Evolutionary conservation across 2,329 filamentous ascomycete species (phyloP), one percentile per base, ranked within the genome.

Genomic region (Fusarium vanettenii): DNA sequence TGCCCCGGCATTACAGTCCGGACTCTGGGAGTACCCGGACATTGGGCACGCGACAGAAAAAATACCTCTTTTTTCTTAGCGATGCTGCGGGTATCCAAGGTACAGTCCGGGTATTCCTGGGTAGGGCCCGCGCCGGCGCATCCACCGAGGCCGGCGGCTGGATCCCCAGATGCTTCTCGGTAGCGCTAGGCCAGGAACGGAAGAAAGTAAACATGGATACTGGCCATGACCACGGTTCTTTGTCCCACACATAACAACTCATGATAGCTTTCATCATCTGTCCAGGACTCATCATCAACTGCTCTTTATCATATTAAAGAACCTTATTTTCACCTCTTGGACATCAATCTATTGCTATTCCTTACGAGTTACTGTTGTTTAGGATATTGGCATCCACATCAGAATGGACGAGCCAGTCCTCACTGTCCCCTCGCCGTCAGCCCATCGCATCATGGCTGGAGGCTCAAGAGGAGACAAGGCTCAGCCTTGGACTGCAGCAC

Each of bases 401-500:
- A 55, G 27, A 45, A 76, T 75, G 73, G 52, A 43, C 22, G 64
- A 64, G 52, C 45, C 63, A 27, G 41, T 22, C 43, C 18, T 60
- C 57, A 18, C 37, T 29, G 60, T 60, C 16, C 52, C 69, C 27
- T 68, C 67, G 10, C 66, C 67, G 22, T 71, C 75, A 61, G 74
- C 71, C 45, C 76, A 79, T 57, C 60, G 63, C 25, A 61, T 73
- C 10, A 41, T 61, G 14, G 55, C 35, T n/a, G 39, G 60, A 11
- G 48, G 27, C 31, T 29, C 29, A 5, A 71, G 66, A 35, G 45
- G 48, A 20, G 52, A 56, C 55, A 65, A 64, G 43, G 64, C 67
- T 14, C 82, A 83, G 52, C 80, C 80, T 14, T 89, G 87, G 87
- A 88, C 86, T 6, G 85, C 87, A 6, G 82, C 85, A 60, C 80